phyloP scores from a whole-genome alignment of 2,329 filamentous ascomycete species.

The Talaromyces rugulosus region DNA sequence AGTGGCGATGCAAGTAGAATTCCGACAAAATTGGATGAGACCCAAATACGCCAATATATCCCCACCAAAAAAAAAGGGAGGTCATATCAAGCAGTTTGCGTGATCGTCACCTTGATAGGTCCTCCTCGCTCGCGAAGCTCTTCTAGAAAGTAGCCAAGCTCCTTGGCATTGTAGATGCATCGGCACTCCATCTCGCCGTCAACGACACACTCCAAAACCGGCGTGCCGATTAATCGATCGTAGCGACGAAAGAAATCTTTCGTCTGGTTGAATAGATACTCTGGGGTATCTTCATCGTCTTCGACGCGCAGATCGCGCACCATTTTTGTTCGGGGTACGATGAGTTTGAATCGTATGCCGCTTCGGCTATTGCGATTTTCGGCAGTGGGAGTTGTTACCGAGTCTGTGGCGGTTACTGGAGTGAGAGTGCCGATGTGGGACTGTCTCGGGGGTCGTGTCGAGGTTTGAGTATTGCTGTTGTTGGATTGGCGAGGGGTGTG shows the following conservation, averaged over 20 bases:
- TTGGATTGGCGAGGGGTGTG: no score
- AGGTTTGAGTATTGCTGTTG: no score
- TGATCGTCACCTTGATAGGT: slow-evolving; percentile 6
- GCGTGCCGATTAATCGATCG: slow-evolving; percentile 2
- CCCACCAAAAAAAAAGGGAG: no score
- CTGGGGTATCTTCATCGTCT: slow-evolving; percentile 2
- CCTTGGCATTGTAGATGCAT: slow-evolving; percentile 12
- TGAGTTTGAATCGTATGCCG: background rate
- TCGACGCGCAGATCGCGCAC: slow-evolving; percentile 6
- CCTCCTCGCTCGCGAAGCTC: slow-evolving; percentile 7
- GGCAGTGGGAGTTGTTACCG: no score
- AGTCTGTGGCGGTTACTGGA: no score
- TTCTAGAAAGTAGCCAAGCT: slow-evolving; percentile 7
- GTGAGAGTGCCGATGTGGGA: no score
- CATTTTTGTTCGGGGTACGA: slow-evolving; percentile 5
- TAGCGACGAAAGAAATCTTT: slow-evolving; percentile 9
- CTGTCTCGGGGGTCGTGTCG: no score
- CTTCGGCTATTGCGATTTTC: no score
- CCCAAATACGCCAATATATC: no score
- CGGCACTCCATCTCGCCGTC: slow-evolving; percentile 8
- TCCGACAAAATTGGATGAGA: no score
- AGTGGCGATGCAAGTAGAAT: no score
- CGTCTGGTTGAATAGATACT: slow-evolving; percentile 6
- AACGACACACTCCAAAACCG: slow-evolving; percentile 6
- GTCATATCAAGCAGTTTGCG: slow-evolving; percentile 5